Evolutionary conservation across 306 rosid genomes (phyloP).

Genomic region (Dalbergia cochinchinensis): DNA sequence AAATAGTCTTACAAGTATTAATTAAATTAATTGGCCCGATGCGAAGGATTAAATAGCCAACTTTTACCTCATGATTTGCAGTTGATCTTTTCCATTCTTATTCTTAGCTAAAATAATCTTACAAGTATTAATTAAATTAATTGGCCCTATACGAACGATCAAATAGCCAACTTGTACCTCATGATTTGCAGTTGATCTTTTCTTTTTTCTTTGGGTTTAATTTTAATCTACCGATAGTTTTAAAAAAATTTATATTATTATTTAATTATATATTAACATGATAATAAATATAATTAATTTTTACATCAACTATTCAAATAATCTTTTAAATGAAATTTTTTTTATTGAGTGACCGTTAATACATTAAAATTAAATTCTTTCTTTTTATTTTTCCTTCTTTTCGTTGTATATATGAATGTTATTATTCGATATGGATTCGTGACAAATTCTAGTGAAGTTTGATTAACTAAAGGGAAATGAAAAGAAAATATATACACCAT

Average conservation of each 20-base stretch:
- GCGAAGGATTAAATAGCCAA: conserved; percentile 39
- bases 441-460: conserved; percentile 5
- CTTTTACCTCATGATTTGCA: conserved; percentile 37
- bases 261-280: too few relatives aligned
- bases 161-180: conserved; percentile 38
- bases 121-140: conserved; percentile 39
- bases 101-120: conserved; percentile 46
- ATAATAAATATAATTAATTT: too few relatives aligned
- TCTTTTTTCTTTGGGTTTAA: neutral
- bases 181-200: conserved; percentile 12
- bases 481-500: neutral
- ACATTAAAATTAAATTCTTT: too few relatives aligned
- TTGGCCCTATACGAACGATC: conserved; percentile 43
- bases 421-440: neutral
- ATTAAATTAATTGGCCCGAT: conserved; percentile 49
- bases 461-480: neutral
- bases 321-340: too few relatives aligned
- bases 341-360: too few relatives aligned
- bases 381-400: too few relatives aligned
- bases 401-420: too few relatives aligned
- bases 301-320: too few relatives aligned
- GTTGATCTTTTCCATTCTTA: conserved; percentile 25
- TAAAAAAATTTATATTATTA: too few relatives aligned
- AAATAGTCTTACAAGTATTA: conserved; percentile 36
- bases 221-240: too few relatives aligned